Percentiles rank a stretch among this genome's conserved stretches.
Conservation (phyloP, 495 filamentous ascomycete genomes). For the Tuber aestivum region DNA sequence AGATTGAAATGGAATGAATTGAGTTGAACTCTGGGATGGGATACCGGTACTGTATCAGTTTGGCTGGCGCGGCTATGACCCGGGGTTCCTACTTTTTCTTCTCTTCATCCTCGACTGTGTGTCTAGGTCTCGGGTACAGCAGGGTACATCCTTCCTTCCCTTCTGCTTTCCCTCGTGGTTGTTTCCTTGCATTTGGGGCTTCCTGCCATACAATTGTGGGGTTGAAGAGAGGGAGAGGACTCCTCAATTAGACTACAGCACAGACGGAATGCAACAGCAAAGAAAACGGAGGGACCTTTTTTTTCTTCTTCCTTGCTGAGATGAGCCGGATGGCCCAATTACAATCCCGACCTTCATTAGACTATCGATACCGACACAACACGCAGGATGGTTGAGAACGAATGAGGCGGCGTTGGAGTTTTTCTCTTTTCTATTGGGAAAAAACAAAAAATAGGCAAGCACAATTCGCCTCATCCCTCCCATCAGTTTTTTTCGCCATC, state of each 20-base stretch:
- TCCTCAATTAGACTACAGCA: neutral
- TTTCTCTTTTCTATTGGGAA: neutral
- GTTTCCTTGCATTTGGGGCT: neutral
- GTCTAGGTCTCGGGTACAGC: neutral
- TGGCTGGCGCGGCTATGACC: neutral
- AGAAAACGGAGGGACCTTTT: neutral
- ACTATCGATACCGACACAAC: neutral
- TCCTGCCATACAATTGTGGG: neutral
- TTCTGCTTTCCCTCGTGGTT: neutral
- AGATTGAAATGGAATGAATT: neutral
- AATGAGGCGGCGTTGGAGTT: neutral
- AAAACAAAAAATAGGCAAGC: neutral
- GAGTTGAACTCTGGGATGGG: neutral
- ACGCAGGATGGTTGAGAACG: neutral
- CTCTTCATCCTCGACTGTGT: neutral
- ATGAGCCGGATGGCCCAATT: neutral
- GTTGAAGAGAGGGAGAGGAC: neutral
- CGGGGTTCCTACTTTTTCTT: neutral
- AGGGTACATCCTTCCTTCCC: neutral
- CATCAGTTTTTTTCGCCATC: conserved; percentile 5
- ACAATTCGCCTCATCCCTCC: conserved; percentile 2
- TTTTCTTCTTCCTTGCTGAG: neutral
- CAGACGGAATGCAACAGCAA: neutral
- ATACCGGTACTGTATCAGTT: neutral
- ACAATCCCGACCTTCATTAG: neutral